Evolutionary conservation across 176 grass and related monocot genomes (phyloP).

Genomic region (Triticum urartu): DNA sequence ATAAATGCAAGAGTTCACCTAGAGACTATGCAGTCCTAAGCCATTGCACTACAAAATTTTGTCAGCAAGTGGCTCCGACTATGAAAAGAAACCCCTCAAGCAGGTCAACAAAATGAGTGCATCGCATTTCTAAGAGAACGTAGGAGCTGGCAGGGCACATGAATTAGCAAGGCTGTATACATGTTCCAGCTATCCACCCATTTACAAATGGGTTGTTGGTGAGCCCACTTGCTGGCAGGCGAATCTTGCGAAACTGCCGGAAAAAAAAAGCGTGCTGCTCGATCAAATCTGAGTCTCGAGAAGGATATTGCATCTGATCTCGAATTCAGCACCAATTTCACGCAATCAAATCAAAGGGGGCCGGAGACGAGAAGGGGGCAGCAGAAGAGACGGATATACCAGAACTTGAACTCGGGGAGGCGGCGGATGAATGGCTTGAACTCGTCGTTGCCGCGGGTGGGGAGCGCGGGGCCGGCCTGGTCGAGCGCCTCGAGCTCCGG

Average conservation of each 20-base stretch:
- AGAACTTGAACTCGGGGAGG: constrained; percentile 97
- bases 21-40: neutral
- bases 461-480: constrained; percentile 60
- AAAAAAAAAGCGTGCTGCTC: neutral
- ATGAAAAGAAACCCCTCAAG: neutral
- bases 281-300: constrained; percentile 1
- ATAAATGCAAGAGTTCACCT: neutral
- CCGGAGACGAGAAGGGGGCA: neutral
- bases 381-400: constrained; percentile 27
- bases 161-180: neutral
- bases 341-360: neutral
- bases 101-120: neutral
- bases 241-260: neutral
- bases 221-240: neutral
- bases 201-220: neutral
- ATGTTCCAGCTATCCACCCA: neutral
- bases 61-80: neutral
- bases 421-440: constrained; percentile 95
- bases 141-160: neutral
- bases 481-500: constrained; percentile 74
- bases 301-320: neutral
- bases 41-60: neutral
- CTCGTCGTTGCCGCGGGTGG: constrained; percentile 84
- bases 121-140: neutral
- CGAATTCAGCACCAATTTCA: neutral